Percentiles rank a stretch among this genome's conserved stretches.
phyloP scores from a whole-genome alignment of 2,329 filamentous ascomycete genomes.

The Emergomyces pasteurianus region DNA sequence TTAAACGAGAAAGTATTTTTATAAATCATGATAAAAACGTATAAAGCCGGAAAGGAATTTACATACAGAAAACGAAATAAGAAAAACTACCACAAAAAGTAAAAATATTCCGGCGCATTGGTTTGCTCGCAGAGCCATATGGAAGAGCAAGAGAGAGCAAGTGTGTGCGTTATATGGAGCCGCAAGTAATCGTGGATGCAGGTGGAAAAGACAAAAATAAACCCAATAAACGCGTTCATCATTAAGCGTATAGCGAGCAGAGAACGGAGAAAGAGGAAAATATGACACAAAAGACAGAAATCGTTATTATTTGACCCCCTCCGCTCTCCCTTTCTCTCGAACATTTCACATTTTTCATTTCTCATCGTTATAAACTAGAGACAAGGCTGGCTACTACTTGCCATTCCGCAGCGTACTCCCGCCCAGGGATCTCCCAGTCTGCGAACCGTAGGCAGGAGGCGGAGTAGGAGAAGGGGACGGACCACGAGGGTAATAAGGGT shows the following conservation, averaged over 20 bases:
- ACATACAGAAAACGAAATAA: too few species aligned
- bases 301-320: too few species aligned
- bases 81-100: too few species aligned
- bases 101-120: too few species aligned
- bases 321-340: not conserved
- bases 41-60: too few species aligned
- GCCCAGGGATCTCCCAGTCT: constrained; percentile 23
- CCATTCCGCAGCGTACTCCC: constrained; percentile 21
- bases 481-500: constrained; percentile 11
- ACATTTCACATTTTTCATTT: not conserved
- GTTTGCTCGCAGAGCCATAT: too few species aligned
- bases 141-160: too few species aligned
- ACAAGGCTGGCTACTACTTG: constrained; percentile 19
- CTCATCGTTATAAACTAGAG: too few species aligned
- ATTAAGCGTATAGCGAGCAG: not conserved
- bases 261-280: constrained; percentile 5
- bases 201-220: not conserved
- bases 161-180: too few species aligned
- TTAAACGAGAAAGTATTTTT: too few species aligned
- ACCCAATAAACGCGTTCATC: not conserved
- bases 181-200: not conserved
- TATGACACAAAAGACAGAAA: too few species aligned
- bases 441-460: constrained; percentile 29
- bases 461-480: constrained; percentile 27
- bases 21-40: not conserved